Conservation (phyloP, 768 basidiomycete genomes). For the Guyanaporus albipodus region DNA sequence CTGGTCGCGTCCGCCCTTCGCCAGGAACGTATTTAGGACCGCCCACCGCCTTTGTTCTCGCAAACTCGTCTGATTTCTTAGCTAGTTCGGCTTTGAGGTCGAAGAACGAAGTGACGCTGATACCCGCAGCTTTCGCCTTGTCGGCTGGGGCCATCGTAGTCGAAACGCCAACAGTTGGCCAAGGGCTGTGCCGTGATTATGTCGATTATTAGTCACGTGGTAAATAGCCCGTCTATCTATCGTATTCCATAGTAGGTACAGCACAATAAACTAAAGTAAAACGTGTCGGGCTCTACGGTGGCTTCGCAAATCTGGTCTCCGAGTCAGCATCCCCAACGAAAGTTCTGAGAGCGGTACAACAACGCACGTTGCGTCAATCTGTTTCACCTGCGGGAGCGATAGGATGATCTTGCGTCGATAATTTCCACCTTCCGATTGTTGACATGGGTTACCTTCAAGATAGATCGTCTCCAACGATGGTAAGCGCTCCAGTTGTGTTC, state of each 20-base stretch:
- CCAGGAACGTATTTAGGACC: constrained; percentile 48
- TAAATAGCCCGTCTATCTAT: constrained; percentile 30
- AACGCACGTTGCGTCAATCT: constrained; percentile 94
- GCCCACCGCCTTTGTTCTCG: constrained; percentile 61
- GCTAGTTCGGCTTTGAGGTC: constrained; percentile 65
- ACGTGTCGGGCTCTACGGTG: constrained; percentile 83
- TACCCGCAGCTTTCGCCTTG: constrained; percentile 62
- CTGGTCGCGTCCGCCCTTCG: constrained; percentile 55
- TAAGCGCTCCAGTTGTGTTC: constrained; percentile 59
- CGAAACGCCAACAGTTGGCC: neutral
- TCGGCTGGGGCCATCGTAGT: constrained; percentile 43
- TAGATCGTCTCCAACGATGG: constrained; percentile 80
- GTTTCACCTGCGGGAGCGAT: constrained; percentile 81
- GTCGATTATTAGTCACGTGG: constrained; percentile 9
- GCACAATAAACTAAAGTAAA: no score
- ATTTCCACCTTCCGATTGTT: constrained; percentile 65
- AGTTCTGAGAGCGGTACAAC: neutral
- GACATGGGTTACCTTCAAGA: constrained; percentile 93
- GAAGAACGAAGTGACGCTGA: constrained; percentile 74
- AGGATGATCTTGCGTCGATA: constrained; percentile 91
- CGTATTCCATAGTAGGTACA: constrained; percentile 75
- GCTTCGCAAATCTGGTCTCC: constrained; percentile 46
- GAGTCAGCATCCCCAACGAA: constrained; percentile 1
- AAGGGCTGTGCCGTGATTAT: neutral
- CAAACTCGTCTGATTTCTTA: constrained; percentile 52